Evolutionary conservation across 192 early-diverging fungal genomes (phyloP).

Genomic region (Coemansia sp.): DNA sequence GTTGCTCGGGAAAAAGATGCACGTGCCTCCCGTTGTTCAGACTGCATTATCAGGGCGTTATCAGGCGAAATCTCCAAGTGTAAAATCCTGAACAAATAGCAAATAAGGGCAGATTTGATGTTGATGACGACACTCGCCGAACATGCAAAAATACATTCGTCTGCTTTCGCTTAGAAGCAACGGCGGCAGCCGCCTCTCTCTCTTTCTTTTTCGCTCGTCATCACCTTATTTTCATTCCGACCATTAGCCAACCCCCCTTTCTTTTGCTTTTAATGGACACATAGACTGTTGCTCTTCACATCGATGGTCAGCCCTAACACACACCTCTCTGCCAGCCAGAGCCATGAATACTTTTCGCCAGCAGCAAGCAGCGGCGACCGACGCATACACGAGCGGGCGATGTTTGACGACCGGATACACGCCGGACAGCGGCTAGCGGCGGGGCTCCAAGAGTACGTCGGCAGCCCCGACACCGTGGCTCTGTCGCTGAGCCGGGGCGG

Average conservation of each 20-base stretch:
- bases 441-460: constrained; percentile 35
- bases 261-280: not conserved
- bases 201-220: not conserved
- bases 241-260: not conserved
- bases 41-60: too few relatives aligned
- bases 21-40: too few relatives aligned
- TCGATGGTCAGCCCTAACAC: constrained; percentile 12
- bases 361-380: not conserved
- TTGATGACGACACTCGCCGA: too few relatives aligned
- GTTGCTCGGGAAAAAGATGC: too few relatives aligned
- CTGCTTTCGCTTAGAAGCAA: too few relatives aligned
- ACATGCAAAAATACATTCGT: too few relatives aligned
- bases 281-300: not conserved
- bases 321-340: constrained; percentile 16
- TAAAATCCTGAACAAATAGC: too few relatives aligned
- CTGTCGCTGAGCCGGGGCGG: constrained; percentile 54
- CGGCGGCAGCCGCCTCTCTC: not conserved
- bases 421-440: constrained; percentile 45
- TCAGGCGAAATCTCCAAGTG: too few relatives aligned
- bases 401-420: constrained; percentile 46
- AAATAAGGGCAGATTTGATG: too few relatives aligned
- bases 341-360: not conserved
- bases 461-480: constrained; percentile 26
- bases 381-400: constrained; percentile 5
- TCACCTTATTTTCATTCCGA: not conserved